Base-by-base conservation (phyloP, 2,329 filamentous ascomycete species). In the Sphaceloma murrayae region DNA sequence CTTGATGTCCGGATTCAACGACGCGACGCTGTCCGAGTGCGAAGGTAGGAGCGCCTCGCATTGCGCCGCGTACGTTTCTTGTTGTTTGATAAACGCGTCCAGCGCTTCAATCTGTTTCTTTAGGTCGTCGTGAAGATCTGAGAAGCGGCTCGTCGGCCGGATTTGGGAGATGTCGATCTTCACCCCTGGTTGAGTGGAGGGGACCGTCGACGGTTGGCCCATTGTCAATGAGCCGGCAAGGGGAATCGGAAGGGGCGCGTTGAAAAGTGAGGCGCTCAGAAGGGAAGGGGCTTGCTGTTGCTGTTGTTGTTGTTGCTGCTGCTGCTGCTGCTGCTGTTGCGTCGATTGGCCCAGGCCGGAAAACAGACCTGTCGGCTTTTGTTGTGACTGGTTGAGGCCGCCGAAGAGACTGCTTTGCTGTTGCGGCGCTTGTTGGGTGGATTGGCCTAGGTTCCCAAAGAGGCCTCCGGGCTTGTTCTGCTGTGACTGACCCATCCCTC, bases 141-240 rank as follows among this genome's bases (percentile, higher is more conserved):
- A 85, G 68, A 91, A 95, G 49, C 91, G 85, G 3, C 87, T 94
- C 0, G 88, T 94, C 11, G 83, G 82, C 43, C 86, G 78, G 48
- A 96, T 70, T 58, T 84, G 85, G 54, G 76, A 76, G 43, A 84
- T 65, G 62, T 91, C 84, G 55, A 94, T 83, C 56, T 83, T 80
- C 13, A 86, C 82, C 13, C 82, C 85, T 0, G 81, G 58, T 17
- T 78, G 11, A 52, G 49, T 43, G 51, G 74, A 71, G 40, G 70
- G 66, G 26, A 52, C 31, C 19, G 51, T 32, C 44, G 55, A 56
- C 49, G 67, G 62, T 52, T 74, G 72, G 46, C 72, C 72, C 59
- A 76, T 67, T 32, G 53, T 57, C 8, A 64, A 55, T 8, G 47
- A 50, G 26, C 54, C 53, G 19, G 53, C 55, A 45, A 63, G 58